Evolutionary conservation across 2,329 filamentous ascomycete genomes (phyloP).

Genomic region (Trichoderma sp.): DNA sequence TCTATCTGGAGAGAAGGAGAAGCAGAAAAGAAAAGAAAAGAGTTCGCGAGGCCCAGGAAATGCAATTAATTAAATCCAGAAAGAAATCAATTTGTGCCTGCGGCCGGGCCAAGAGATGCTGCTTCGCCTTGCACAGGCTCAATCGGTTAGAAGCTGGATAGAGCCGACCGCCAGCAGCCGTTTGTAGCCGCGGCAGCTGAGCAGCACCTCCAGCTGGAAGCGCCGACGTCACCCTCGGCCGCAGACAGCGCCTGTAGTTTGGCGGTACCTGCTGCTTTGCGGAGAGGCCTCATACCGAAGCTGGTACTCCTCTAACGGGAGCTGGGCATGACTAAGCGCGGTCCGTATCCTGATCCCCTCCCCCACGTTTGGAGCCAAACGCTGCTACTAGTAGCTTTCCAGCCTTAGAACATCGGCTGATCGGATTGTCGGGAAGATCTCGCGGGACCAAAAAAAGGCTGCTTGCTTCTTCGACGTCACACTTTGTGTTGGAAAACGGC

Average conservation of each 20-base stretch:
- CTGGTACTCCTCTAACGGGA: background rate
- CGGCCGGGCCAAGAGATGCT: background rate
- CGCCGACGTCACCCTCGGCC: constrained; percentile 24
- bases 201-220: background rate
- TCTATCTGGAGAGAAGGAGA: background rate
- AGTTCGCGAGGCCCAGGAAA: constrained; percentile 1
- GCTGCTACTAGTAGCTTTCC: background rate
- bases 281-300: background rate
- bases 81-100: constrained; percentile 21
- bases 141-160: constrained; percentile 7
- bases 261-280: background rate
- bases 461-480: constrained; percentile 12
- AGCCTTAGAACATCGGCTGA: constrained; percentile 9
- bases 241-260: background rate
- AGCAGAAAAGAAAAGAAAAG: background rate
- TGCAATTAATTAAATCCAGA: constrained; percentile 15
- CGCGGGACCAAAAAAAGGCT: background rate
- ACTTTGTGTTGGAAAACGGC: background rate
- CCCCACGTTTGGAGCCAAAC: constrained; percentile 14
- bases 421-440: constrained; percentile 12
- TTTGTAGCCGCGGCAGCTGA: constrained; percentile 21
- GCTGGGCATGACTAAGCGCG: background rate
- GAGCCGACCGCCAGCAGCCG: constrained; percentile 25
- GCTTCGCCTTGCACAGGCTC: constrained; percentile 15
- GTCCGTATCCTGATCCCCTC: background rate